Evolutionary conservation across 495 filamentous ascomycete genomes (phyloP).

Genomic region (Oleoguttula mirabilis): DNA sequence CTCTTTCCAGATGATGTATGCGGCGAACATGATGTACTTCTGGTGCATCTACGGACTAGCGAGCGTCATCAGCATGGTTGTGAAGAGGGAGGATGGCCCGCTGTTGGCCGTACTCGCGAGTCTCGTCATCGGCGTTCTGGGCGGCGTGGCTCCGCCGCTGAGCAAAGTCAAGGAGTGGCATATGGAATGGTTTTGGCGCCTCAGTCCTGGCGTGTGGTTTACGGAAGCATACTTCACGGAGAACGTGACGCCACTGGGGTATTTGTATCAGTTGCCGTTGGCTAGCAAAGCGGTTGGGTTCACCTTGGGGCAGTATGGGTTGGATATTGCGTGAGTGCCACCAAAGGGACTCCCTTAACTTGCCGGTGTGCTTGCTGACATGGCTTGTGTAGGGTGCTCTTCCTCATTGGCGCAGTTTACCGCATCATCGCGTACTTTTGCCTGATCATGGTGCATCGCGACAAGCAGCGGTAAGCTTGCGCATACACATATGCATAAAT

Average conservation of each 20-base stretch:
- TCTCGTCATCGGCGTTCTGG: conserved; percentile 22
- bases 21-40: conserved; percentile 42
- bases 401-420: conserved; percentile 21
- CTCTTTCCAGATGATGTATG: conserved; percentile 32
- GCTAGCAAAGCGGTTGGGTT: conserved; percentile 31
- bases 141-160: conserved; percentile 39
- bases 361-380: background rate
- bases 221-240: conserved; percentile 43
- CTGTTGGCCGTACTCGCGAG: conserved; percentile 20
- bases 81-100: conserved; percentile 23
- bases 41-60: conserved; percentile 49
- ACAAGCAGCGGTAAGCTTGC: conserved; percentile 22
- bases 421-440: conserved; percentile 17
- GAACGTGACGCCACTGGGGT: conserved; percentile 35
- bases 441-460: conserved; percentile 12
- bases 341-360: background rate
- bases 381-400: conserved; percentile 16
- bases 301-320: conserved; percentile 28
- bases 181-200: conserved; percentile 44
- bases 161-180: conserved; percentile 39
- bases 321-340: conserved; percentile 29
- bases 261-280: conserved; percentile 36
- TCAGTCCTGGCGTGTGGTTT: conserved; percentile 44
- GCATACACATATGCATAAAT: no score
- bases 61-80: conserved; percentile 31